Conservation (phyloP, 495 filamentous ascomycete species). For the Aspergillus panamensis region DNA sequence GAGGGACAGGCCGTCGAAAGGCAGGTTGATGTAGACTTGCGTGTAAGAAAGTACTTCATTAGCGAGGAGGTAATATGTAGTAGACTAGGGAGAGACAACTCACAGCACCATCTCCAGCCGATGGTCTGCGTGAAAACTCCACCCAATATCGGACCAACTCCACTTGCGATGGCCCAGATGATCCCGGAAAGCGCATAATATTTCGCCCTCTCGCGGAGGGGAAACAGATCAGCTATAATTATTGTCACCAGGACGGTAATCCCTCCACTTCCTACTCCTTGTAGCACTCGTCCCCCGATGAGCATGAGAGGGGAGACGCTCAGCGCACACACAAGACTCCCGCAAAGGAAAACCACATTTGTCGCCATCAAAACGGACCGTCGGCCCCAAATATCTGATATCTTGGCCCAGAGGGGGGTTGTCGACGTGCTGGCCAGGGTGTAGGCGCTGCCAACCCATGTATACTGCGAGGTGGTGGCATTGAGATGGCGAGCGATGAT, state of each 20-base stretch:
- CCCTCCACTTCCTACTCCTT: conserved; percentile 37
- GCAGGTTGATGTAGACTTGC: conserved; percentile 34
- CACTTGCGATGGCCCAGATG: conserved; percentile 35
- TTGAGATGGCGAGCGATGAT: conserved; percentile 54
- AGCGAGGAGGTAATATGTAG: too few species aligned
- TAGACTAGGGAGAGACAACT: too few species aligned
- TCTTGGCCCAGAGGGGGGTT: conserved; percentile 62
- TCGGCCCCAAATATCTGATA: conserved; percentile 71
- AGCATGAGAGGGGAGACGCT: conserved; percentile 45
- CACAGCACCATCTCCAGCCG: conserved; percentile 46
- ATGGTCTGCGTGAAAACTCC: conserved; percentile 42
- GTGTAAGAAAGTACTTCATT: neutral
- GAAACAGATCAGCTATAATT: conserved; percentile 36
- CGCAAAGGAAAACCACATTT: conserved; percentile 63
- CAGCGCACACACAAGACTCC: conserved; percentile 57
- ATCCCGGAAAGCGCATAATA: conserved; percentile 30
- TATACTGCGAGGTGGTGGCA: conserved; percentile 50
- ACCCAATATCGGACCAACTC: conserved; percentile 39
- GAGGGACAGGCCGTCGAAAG: conserved; percentile 60
- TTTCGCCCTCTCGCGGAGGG: conserved; percentile 32
- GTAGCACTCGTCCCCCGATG: conserved; percentile 30
- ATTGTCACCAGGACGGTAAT: conserved; percentile 28
- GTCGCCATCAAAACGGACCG: conserved; percentile 64
- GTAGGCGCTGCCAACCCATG: conserved; percentile 61
- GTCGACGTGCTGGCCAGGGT: conserved; percentile 56